phyloP scores from a whole-genome alignment of 805 yeast species.

The Candida oleophila region DNA sequence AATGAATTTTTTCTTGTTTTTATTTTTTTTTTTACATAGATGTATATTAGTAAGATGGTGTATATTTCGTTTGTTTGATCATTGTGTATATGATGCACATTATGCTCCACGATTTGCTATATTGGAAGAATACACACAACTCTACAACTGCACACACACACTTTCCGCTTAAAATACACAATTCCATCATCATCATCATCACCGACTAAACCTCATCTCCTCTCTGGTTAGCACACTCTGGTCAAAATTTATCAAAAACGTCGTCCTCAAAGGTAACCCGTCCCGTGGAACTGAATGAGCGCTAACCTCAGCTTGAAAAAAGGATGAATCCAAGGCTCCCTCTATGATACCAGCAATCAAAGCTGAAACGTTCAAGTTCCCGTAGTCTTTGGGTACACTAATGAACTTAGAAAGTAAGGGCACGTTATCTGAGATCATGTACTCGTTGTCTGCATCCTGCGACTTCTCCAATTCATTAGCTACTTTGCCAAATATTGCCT shows the following conservation, averaged over 20 bases:
- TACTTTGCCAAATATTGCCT: slow-evolving; percentile 63
- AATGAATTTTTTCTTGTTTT: too few species aligned
- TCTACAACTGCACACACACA: too few species aligned
- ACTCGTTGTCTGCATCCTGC: slow-evolving; percentile 65
- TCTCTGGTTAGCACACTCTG: slow-evolving; percentile 56
- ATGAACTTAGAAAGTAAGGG: slow-evolving; percentile 74
- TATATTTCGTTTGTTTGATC: too few species aligned
- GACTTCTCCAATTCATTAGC: slow-evolving; percentile 77
- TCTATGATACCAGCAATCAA: slow-evolving; percentile 84
- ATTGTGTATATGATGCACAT: too few species aligned
- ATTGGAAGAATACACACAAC: too few species aligned
- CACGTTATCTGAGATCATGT: slow-evolving; percentile 74
- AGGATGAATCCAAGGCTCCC: slow-evolving; percentile 73
- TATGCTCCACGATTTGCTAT: too few species aligned
- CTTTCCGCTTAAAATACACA: background rate
- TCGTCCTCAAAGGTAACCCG: slow-evolving; percentile 63
- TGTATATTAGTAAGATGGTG: too few species aligned
- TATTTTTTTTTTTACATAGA: too few species aligned
- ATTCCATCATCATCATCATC: background rate
- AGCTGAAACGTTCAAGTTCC: slow-evolving; percentile 76
- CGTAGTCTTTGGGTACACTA: slow-evolving; percentile 76
- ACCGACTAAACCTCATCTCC: slow-evolving; percentile 33
- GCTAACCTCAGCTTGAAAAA: slow-evolving; percentile 73
- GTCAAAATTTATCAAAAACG: slow-evolving; percentile 72
- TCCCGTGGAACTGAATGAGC: slow-evolving; percentile 75